A percentile compares a stretch with the other conserved stretches of the same genome.
Conservation (phyloP, 805 yeast species). For the Yarrowia sp. region DNA sequence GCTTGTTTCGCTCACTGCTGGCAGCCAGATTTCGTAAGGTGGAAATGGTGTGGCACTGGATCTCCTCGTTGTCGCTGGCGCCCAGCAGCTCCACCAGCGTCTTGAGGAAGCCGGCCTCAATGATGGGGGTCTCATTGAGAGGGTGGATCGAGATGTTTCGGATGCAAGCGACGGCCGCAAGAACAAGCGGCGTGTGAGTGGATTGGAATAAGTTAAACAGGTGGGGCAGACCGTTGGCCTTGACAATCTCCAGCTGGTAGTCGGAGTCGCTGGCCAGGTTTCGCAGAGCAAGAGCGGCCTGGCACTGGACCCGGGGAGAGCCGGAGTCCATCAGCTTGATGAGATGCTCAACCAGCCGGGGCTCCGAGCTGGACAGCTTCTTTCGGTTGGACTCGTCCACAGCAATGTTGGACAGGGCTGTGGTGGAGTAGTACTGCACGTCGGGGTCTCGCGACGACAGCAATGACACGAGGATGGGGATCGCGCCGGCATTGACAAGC, state of each 20-base stretch:
- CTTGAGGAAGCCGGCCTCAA: constrained; percentile 93
- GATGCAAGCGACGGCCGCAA: constrained; percentile 98
- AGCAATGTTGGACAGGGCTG: constrained; percentile 95
- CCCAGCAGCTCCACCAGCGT: constrained; percentile 82
- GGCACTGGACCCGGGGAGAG: constrained; percentile 95
- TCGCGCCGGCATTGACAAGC: constrained; percentile 96
- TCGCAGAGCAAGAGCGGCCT: constrained; percentile 94
- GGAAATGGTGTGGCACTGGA: constrained; percentile 97
- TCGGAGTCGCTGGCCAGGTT: constrained; percentile 95
- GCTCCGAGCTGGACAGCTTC: constrained; percentile 88
- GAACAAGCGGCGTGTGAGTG: constrained; percentile 85
- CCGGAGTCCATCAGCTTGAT: constrained; percentile 92
- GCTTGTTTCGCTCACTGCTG: constrained; percentile 87
- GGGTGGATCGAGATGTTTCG: constrained; percentile 98
- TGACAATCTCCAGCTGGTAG: constrained; percentile 93
- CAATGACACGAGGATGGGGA: constrained; percentile 90
- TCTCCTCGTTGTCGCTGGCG: constrained; percentile 88
- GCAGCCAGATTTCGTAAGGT: constrained; percentile 97
- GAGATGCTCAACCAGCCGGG: constrained; percentile 84
- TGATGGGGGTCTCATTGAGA: constrained; percentile 90
- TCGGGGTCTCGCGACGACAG: constrained; percentile 89
- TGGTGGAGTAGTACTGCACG: constrained; percentile 97
- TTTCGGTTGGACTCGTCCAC: constrained; percentile 93
- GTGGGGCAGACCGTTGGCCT: constrained; percentile 95
- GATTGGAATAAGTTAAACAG: constrained; percentile 88